Percentiles rank a stretch among this genome's conserved stretches.
Conservation (phyloP, 306 rosid genomes). For the Crotalaria pallida region DNA sequence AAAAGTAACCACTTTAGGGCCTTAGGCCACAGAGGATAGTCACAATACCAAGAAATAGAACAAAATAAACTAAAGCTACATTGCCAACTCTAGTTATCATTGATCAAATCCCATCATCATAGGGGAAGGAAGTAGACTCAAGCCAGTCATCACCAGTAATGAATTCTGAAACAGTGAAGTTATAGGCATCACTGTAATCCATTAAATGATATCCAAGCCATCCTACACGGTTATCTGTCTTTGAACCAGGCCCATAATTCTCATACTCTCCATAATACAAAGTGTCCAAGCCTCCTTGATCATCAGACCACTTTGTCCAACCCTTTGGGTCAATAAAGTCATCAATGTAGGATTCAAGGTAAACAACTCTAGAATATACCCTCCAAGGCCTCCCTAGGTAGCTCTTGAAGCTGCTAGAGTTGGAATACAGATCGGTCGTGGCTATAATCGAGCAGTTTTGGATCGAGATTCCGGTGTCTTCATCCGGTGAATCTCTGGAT, state of each 20-base stretch:
- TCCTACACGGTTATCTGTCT: conserved; percentile 34
- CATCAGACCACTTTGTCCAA: conserved; percentile 54
- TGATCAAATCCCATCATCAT: conserved; percentile 56
- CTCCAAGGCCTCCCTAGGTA: conserved; percentile 78
- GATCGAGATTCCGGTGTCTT: conserved; percentile 68
- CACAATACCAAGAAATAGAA: not conserved
- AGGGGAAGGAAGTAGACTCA: conserved; percentile 68
- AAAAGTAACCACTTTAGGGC: not conserved
- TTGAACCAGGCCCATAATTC: conserved; percentile 75
- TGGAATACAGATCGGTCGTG: conserved; percentile 30
- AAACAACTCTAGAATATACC: conserved; percentile 46
- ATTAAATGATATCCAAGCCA: conserved; percentile 64
- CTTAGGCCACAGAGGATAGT: not conserved
- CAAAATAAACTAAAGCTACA: not conserved
- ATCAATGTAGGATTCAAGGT: conserved; percentile 48
- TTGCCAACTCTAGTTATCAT: not conserved
- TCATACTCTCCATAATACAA: conserved; percentile 70
- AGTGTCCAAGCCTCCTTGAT: conserved; percentile 32
- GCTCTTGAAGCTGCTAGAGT: conserved; percentile 36
- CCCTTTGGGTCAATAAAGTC: conserved; percentile 57
- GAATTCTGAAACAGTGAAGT: conserved; percentile 57
- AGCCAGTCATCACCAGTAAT: conserved; percentile 70
- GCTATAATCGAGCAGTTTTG: conserved; percentile 67
- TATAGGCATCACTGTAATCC: conserved; percentile 61
- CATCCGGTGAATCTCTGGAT: conserved; percentile 46